Percentiles rank a stretch among this genome's conserved stretches.
These are phyloP conservation scores for Saxophila tyrrhenica DNA, from an alignment of 495 filamentous ascomycete genomes.

Conservation along the genomic window DNA sequence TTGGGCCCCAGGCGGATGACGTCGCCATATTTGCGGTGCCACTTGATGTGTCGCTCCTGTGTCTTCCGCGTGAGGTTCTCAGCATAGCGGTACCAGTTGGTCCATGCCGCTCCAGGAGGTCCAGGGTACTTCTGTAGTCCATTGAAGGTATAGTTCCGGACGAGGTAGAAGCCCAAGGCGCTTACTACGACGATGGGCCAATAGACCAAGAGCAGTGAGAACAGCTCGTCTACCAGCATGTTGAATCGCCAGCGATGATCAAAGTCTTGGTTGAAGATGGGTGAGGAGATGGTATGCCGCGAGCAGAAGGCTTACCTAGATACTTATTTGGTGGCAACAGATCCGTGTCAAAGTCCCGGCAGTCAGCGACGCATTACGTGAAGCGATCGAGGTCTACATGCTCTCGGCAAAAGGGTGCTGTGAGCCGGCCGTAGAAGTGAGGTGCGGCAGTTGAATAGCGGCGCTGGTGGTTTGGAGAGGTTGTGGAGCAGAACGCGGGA, in stretches of 20 bases:
- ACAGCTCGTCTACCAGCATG: conserved; percentile 22
- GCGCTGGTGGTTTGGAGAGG: not conserved
- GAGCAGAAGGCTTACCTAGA: not conserved
- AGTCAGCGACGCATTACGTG: not conserved
- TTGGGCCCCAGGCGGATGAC: conserved; percentile 34
- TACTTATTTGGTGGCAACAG: not conserved
- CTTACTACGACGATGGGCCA: conserved; percentile 33
- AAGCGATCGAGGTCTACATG: not conserved
- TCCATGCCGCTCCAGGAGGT: conserved; percentile 13
- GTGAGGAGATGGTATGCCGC: not conserved
- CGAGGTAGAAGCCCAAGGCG: conserved; percentile 35
- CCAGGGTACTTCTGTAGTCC: conserved; percentile 32
- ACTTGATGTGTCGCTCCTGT: conserved; percentile 11
- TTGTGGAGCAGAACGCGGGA: not conserved
- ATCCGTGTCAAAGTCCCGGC: not conserved
- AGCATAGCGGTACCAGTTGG: conserved; percentile 26
- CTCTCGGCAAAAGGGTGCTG: not conserved
- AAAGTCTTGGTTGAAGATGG: too few species aligned
- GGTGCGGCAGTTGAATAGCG: not conserved
- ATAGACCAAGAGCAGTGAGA: conserved; percentile 33
- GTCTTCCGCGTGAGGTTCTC: conserved; percentile 26
- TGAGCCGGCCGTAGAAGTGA: not conserved
- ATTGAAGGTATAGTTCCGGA: conserved; percentile 44
- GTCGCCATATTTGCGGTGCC: conserved; percentile 32
- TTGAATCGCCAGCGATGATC: too few species aligned